Base-by-base conservation (phyloP, 73 alveolate genomes). In the Stentor coeruleus region DNA sequence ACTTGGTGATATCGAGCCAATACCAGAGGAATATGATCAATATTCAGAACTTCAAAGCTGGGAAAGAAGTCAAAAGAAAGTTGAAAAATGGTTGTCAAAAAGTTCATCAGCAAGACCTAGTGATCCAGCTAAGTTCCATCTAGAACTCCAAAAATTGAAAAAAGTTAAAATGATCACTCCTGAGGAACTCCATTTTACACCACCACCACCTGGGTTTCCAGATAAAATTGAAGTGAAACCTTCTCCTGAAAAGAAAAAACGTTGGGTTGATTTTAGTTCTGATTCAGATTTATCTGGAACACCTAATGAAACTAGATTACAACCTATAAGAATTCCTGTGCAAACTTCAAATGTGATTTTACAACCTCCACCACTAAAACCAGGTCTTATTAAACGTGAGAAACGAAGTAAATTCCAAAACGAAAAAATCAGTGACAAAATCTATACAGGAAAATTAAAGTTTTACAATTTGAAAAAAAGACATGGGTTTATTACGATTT, bases 391-490 rank as follows among this genome's bases (percentile, higher is more conserved):
- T 20, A 75, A 75, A 37, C 33, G 83, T 20, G 83, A 37, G 39
- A 75, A 39, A 39, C 33, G 83, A 75, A 39, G 83, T 20, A 75
- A 14, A 36, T 75, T 75, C 2, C 14, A 37, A 6, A 35, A 75
- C 11, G 83, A 75, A 3, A 30, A 36, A 36, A 39, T 75, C 0
- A 40, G 15, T 0, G 72, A 75, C 20, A 38, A 40, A n/a, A n/a
- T 20, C 14, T 75, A 37, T 75, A 33, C 37, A 38, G 83, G 83
- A 40, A 75, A 37, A n/a, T 20, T 75, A 20, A 75, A 75, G 38
- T 75, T 75, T 75, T 75, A 75, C 39, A 35, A 75, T 15, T 35
- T 75, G 72, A 75, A 75, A 2, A 75, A 75, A 75, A 75, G 83
- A 75, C 38, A 26, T 75, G 83, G 83, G 28, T 75, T 75, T 75